A percentile compares a stretch with the other conserved stretches of the same genome.
phyloP scores from a whole-genome alignment of 306 rosid species.

The Medicago ruthenica region DNA sequence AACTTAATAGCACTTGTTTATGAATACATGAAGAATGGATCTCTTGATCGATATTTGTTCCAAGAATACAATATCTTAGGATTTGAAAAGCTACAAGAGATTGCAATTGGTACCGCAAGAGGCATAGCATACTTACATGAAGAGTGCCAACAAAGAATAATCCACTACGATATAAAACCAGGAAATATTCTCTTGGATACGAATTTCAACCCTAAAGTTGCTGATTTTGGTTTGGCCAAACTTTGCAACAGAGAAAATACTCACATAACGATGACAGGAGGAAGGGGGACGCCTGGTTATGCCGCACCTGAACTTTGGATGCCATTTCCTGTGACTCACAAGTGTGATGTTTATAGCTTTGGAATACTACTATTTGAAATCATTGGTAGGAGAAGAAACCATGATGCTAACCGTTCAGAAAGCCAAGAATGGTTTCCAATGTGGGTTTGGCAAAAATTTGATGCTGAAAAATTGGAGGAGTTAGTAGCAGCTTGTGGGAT shows the following conservation, averaged over 20 bases:
- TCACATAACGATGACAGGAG: constrained; percentile 51
- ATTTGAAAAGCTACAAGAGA: constrained; percentile 53
- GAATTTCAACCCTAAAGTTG: constrained; percentile 55
- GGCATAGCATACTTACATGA: constrained; percentile 61
- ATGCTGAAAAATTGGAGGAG: constrained; percentile 34
- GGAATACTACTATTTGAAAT: constrained; percentile 64
- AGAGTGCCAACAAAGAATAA: constrained; percentile 55
- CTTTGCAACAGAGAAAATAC: constrained; percentile 50
- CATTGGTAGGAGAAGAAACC: constrained; percentile 55
- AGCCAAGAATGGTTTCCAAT: constrained; percentile 61
- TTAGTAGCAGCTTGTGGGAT: constrained; percentile 41
- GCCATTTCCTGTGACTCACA: constrained; percentile 55
- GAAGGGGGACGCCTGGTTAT: constrained; percentile 65
- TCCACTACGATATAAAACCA: constrained; percentile 67
- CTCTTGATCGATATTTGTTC: constrained; percentile 56
- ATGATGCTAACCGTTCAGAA: constrained; percentile 30
- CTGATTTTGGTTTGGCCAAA: constrained; percentile 65
- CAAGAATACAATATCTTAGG: constrained; percentile 38
- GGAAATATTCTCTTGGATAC: constrained; percentile 57
- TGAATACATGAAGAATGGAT: constrained; percentile 55
- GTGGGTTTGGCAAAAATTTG: constrained; percentile 50
- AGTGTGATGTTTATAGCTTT: constrained; percentile 66
- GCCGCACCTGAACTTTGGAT: constrained; percentile 62
- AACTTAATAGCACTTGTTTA: constrained; percentile 56
- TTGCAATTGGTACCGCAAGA: constrained; percentile 57